Evolutionary conservation across 2,329 filamentous ascomycete genomes (phyloP).

Genomic region (Xylariaceae sp.): DNA sequence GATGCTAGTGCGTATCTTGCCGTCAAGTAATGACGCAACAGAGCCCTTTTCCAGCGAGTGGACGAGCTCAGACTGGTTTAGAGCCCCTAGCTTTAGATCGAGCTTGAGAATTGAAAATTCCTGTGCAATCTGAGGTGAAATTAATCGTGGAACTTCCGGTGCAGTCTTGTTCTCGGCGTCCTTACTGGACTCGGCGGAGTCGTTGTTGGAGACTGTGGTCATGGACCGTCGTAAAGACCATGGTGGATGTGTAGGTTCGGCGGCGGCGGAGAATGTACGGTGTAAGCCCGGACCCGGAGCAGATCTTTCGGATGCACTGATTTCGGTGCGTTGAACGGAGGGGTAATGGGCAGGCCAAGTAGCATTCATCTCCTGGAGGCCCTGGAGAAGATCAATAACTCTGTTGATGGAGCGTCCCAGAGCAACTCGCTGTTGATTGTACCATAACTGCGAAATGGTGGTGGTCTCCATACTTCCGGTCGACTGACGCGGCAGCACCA

Average conservation of each 20-base stretch:
- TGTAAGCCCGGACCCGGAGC: slow-evolving; percentile 66
- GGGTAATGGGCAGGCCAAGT: slow-evolving; percentile 96
- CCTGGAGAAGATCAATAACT: slow-evolving; percentile 82
- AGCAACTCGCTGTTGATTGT: slow-evolving; percentile 88
- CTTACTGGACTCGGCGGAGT: slow-evolving; percentile 73
- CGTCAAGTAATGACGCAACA: slow-evolving; percentile 87
- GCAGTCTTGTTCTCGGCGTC: slow-evolving; percentile 65
- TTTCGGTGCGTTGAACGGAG: slow-evolving; percentile 70
- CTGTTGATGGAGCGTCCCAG: slow-evolving; percentile 87
- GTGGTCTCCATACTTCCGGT: slow-evolving; percentile 61
- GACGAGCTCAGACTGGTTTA: slow-evolving; percentile 88
- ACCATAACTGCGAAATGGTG: slow-evolving; percentile 91
- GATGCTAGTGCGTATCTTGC: slow-evolving; percentile 92
- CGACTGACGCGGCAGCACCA: slow-evolving; percentile 50
- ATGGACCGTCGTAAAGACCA: slow-evolving; percentile 69
- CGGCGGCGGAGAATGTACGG: slow-evolving; percentile 67
- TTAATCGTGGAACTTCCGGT: slow-evolving; percentile 75
- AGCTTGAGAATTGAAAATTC: slow-evolving; percentile 96
- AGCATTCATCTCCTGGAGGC: slow-evolving; percentile 85
- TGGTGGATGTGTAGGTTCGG: slow-evolving; percentile 54
- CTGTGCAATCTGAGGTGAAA: slow-evolving; percentile 90
- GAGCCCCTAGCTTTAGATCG: slow-evolving; percentile 85
- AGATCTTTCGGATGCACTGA: slow-evolving; percentile 48
- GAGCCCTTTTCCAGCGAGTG: slow-evolving; percentile 93
- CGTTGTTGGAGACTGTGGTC: slow-evolving; percentile 69